Evolutionary conservation across 108 stramenopile species (phyloP).

Genomic region (Nitzschia sp.): DNA sequence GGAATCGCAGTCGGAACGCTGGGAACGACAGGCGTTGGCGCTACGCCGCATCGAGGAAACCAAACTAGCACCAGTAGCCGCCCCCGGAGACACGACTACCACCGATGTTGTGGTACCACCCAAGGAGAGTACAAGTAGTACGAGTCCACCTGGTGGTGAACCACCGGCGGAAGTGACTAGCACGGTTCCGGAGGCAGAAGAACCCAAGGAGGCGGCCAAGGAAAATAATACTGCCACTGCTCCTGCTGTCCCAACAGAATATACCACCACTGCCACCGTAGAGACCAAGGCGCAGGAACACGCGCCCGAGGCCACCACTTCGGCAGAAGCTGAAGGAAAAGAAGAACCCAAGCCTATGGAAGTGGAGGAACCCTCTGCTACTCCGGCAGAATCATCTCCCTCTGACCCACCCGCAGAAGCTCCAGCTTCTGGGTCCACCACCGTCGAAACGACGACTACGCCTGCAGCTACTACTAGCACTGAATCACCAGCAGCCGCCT

Average conservation of each 20-base stretch:
- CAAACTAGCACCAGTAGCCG: background rate
- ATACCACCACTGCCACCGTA: background rate
- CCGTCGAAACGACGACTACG: background rate
- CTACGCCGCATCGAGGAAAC: conserved; percentile 28
- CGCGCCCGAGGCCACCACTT: background rate
- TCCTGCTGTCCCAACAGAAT: no score
- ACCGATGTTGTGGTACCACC: background rate
- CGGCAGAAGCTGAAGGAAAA: background rate
- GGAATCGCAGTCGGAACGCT: conserved; percentile 21
- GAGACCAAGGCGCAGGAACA: background rate
- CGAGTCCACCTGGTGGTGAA: background rate
- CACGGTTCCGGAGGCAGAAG: background rate
- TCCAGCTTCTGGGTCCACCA: background rate
- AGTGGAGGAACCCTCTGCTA: background rate
- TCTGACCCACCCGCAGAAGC: background rate
- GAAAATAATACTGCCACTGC: no score
- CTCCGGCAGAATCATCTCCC: background rate
- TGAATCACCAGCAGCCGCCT: background rate
- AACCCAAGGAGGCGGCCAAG: conserved; percentile 2
- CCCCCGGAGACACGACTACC: background rate
- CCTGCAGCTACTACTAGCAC: background rate
- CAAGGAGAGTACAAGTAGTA: background rate
- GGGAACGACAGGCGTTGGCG: conserved; percentile 37
- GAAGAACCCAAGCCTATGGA: background rate
- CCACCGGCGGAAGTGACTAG: background rate